Evolutionary conservation across 768 basidiomycete species (phyloP), one percentile per base, ranked within the genome.

Genomic region (Asterophora lycoperdoides): DNA sequence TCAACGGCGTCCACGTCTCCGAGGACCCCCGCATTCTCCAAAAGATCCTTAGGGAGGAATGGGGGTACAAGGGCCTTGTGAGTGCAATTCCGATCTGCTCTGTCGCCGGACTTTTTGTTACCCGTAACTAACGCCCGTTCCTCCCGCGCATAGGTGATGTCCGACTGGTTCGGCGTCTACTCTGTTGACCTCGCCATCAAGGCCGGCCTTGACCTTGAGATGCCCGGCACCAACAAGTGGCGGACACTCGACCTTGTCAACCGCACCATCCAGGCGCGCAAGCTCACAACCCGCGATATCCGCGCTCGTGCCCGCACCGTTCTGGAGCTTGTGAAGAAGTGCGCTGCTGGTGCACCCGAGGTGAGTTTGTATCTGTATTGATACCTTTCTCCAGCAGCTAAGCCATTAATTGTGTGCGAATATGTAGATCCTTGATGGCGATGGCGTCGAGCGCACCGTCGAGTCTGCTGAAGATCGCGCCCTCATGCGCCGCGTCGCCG

Each of bases 161-260:
- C 84, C 50, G 89, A 91, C 62, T 93, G 89, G 89, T 86, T 84
- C 49, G 89, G 89, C 1, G 67, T 77, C 2, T 89, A 89, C 68
- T 78, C 80, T 44, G 69, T 87, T 28, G 80, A 81, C 53, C 69
- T 74, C 18, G 67, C 72, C 19, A 68, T 87, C 52, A 89, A 89
- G 50, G 85, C 86, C n/a, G 87, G 87, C 2, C 69, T 89, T 18
- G 84, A 89, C 59, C 75, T 91, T 32, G 86, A 89, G 61, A 89
- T 88, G 85, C 86, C 86, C 0, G 87, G 88, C 1, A 67, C 68
- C 11, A 83, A 83, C 65, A 86, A 88, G 54, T 88, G 86, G 87
- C 76, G 87, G 6, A 79, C 78, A 0, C 71, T 83, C n/a, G 81
- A 84, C 51, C 73, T 81, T 29, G 76, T 88, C 56, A 79, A 78